Evolutionary conservation across 2,329 filamentous ascomycete species (phyloP).

Genomic region (Aspergillus fischeri): DNA sequence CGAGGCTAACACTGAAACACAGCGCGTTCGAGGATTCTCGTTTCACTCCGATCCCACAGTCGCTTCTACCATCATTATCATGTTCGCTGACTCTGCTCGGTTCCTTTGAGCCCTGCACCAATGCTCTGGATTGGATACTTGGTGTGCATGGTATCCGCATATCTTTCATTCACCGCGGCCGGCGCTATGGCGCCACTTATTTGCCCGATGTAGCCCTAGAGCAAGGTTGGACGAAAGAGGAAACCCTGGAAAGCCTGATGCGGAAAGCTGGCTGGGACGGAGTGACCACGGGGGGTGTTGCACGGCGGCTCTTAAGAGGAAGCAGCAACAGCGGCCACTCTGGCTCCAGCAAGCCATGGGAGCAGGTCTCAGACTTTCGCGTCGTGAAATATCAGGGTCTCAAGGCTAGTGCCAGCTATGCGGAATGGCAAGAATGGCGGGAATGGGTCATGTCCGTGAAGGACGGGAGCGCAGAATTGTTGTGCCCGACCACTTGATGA

Average conservation of each 20-base stretch:
- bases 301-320: constrained; percentile 36
- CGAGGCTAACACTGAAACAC: constrained; percentile 4
- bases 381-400: constrained; percentile 83
- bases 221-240: constrained; percentile 93
- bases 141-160: constrained; percentile 85
- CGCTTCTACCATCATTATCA: constrained; percentile 45
- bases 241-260: constrained; percentile 85
- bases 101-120: constrained; percentile 71
- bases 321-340: constrained; percentile 31
- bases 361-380: constrained; percentile 66
- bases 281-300: constrained; percentile 31
- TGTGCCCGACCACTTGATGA: constrained; percentile 1
- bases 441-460: constrained; percentile 56
- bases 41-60: constrained; percentile 54
- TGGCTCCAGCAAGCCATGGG: constrained; percentile 54
- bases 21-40: constrained; percentile 62
- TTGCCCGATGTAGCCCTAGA: constrained; percentile 86
- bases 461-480: constrained; percentile 24
- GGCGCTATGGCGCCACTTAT: constrained; percentile 80
- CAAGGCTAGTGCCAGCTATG: constrained; percentile 66
- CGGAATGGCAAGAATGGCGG: constrained; percentile 75
- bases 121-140: constrained; percentile 78
- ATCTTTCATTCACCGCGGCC: constrained; percentile 69
- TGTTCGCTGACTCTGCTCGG: constrained; percentile 76
- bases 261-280: constrained; percentile 91